These are phyloP conservation scores for Corymbia calophylla DNA, from an alignment of 441 rosid genomes.

Conservation along the genomic window DNA sequence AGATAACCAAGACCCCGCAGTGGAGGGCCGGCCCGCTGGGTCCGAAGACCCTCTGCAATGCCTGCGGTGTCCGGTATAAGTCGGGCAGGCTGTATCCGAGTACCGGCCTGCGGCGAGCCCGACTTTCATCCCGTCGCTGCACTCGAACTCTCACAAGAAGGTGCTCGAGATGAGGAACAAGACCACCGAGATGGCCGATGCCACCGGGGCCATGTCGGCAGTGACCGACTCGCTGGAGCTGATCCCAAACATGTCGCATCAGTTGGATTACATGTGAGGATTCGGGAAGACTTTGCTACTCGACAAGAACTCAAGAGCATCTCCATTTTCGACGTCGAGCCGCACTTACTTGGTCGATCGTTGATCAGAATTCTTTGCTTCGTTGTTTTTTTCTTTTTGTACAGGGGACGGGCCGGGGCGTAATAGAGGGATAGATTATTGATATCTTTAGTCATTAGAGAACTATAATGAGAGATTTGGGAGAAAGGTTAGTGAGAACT, in stretches of 20 bases:
- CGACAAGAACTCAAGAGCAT: background rate
- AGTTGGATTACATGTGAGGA: background rate
- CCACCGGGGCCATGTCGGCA: background rate
- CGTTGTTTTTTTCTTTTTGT: background rate
- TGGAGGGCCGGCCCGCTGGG: slow-evolving; percentile 14
- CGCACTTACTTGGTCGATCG: background rate
- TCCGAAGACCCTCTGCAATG: slow-evolving; percentile 14
- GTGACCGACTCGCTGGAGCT: background rate
- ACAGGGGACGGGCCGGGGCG: background rate
- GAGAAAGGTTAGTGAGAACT: background rate
- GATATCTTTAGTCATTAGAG: background rate
- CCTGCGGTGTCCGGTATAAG: slow-evolving; percentile 12
- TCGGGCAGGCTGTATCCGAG: slow-evolving; percentile 9
- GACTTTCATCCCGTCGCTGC: slow-evolving; percentile 1
- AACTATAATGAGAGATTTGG: background rate
- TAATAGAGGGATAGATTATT: background rate
- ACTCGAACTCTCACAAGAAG: slow-evolving; percentile 13
- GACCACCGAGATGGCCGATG: background rate
- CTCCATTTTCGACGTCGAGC: background rate
- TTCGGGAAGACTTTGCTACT: background rate
- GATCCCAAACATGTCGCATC: background rate
- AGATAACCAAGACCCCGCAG: slow-evolving; percentile 16
- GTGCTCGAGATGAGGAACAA: slow-evolving; percentile 3
- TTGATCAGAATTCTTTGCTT: background rate
- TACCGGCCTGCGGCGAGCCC: slow-evolving; percentile 15